A percentile compares a stretch with the other conserved stretches of the same genome.
phyloP scores from a whole-genome alignment of 164 flowering plant species.

The Amborella trichopoda region DNA sequence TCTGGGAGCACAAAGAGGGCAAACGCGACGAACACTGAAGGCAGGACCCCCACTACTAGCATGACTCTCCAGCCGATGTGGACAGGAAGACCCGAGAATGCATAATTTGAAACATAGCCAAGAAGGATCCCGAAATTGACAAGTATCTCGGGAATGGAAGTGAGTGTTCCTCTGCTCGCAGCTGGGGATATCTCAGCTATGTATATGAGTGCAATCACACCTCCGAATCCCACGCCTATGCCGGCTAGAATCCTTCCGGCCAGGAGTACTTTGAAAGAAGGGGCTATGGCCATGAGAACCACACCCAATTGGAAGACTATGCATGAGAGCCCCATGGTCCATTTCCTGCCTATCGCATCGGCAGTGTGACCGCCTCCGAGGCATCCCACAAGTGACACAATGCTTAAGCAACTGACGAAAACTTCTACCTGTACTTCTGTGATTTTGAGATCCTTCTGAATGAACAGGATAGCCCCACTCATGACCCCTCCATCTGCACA shows the following conservation, averaged over 20 bases:
- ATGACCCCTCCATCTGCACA: conserved; percentile 33
- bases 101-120: conserved; percentile 29
- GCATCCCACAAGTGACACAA: conserved; percentile 25
- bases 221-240: conserved; percentile 27
- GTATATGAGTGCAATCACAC: conserved; percentile 32
- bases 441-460: conserved; percentile 24
- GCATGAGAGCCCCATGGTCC: conserved; percentile 28
- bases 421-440: conserved; percentile 28
- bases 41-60: conserved; percentile 29
- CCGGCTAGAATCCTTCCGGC: conserved; percentile 28
- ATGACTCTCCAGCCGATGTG: conserved; percentile 27
- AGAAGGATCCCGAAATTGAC: conserved; percentile 32
- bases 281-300: conserved; percentile 25
- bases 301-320: conserved; percentile 24
- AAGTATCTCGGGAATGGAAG: conserved; percentile 33
- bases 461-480: conserved; percentile 35
- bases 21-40: conserved; percentile 21
- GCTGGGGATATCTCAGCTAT: conserved; percentile 31
- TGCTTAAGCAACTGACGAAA: conserved; percentile 24
- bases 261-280: conserved; percentile 17
- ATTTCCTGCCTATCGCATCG: conserved; percentile 29
- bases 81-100: conserved; percentile 19
- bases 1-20: conserved; percentile 28
- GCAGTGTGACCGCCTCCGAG: conserved; percentile 25
- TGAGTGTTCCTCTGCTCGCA: conserved; percentile 22